phyloP scores from a whole-genome alignment of 495 filamentous ascomycete species.

The Mycothermus thermophilus region DNA sequence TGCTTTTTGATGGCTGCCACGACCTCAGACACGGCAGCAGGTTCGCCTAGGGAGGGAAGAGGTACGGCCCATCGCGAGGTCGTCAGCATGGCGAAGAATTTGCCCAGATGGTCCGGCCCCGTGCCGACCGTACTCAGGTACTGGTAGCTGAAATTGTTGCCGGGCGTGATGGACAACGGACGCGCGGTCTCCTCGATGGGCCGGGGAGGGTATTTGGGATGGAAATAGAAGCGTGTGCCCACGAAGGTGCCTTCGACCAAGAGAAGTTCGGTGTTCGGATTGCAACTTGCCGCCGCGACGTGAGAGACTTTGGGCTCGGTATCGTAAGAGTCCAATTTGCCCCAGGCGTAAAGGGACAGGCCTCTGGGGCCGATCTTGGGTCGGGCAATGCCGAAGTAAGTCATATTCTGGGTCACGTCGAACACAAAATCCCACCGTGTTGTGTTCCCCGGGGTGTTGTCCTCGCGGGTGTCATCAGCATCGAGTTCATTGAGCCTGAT shows the following conservation, averaged over 20 bases:
- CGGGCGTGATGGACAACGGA: not conserved
- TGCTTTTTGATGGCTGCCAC: conserved; percentile 12
- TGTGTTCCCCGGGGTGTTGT: not conserved
- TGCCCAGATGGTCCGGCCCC: not conserved
- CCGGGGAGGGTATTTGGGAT: too few relatives aligned
- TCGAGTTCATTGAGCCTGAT: conserved; percentile 1
- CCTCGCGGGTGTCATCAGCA: conserved; percentile 1
- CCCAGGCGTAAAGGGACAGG: conserved; percentile 10
- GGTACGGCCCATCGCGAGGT: conserved; percentile 12
- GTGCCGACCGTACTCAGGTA: not conserved
- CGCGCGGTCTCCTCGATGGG: conserved; percentile 5
- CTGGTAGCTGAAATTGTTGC: not conserved
- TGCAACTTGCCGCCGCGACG: conserved; percentile 10
- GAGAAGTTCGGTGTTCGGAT: conserved; percentile 11
- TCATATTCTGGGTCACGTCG: not conserved
- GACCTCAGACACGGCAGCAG: not conserved
- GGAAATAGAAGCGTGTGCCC: too few relatives aligned
- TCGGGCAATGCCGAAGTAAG: not conserved
- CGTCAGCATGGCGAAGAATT: conserved; percentile 11
- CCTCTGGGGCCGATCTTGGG: not conserved
- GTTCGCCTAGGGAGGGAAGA: conserved; percentile 3
- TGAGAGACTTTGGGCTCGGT: not conserved
- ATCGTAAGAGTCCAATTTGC: conserved; percentile 3
- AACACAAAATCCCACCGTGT: not conserved
- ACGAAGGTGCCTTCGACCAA: too few relatives aligned